A percentile compares a stretch with the other conserved stretches of the same genome.
These are phyloP conservation scores for Fraxinus pennsylvanica DNA, from an alignment of 257 asterid species.

Conservation along the genomic window DNA sequence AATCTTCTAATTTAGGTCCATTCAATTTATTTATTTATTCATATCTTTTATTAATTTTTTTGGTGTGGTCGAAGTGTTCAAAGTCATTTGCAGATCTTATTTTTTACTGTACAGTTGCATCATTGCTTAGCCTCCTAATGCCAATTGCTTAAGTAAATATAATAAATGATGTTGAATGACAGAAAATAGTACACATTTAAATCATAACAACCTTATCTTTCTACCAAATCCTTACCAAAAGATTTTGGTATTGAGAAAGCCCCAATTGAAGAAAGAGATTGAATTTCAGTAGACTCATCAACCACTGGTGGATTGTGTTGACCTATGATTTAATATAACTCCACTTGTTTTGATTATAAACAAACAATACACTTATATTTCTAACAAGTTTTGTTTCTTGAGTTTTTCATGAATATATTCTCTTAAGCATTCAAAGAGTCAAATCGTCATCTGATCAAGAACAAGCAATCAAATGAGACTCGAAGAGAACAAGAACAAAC, in stretches of 20 bases:
- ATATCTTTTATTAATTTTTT: neutral
- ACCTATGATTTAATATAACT: too few relatives aligned
- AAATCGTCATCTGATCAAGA: too few relatives aligned
- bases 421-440: too few relatives aligned
- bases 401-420: too few relatives aligned
- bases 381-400: too few relatives aligned
- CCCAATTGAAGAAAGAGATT: slow-evolving; percentile 39
- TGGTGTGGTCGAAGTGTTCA: neutral
- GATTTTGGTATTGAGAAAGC: slow-evolving; percentile 30
- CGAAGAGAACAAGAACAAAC: too few relatives aligned
- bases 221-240: slow-evolving; percentile 35
- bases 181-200: neutral
- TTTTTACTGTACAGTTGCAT: too few relatives aligned
- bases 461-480: too few relatives aligned
- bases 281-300: slow-evolving; percentile 42
- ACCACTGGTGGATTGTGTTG: slow-evolving; percentile 41
- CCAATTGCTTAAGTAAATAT: neutral
- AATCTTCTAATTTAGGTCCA: neutral
- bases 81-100: neutral
- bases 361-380: too few relatives aligned
- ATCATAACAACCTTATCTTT: slow-evolving; percentile 41
- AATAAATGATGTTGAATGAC: neutral
- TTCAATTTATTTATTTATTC: neutral
- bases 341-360: too few relatives aligned
- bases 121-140: neutral